Conservation (phyloP, 2,329 filamentous ascomycete genomes). For the Aspergillus felis region DNA sequence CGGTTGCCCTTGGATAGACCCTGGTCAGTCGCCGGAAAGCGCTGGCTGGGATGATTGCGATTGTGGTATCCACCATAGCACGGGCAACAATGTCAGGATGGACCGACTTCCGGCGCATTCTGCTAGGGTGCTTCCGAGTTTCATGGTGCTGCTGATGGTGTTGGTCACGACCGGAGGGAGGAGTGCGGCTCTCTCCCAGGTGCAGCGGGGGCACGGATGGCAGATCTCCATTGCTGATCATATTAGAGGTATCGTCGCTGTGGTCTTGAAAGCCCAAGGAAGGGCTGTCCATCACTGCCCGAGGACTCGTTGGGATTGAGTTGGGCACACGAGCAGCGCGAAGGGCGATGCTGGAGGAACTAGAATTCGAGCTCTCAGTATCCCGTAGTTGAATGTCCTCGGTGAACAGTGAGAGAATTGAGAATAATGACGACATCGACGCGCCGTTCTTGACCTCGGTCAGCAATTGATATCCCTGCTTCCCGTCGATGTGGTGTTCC, state of each 20-base stretch:
- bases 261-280: constrained; percentile 19
- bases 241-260: constrained; percentile 14
- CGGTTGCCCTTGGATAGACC: constrained; percentile 91
- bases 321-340: constrained; percentile 31
- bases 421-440: constrained; percentile 97
- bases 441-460: constrained; percentile 98
- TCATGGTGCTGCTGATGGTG: constrained; percentile 21
- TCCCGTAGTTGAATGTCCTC: constrained; percentile 82
- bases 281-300: constrained; percentile 26
- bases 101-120: constrained; percentile 61
- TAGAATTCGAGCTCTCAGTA: constrained; percentile 52
- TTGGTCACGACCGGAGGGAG: constrained; percentile 10
- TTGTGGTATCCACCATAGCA: constrained; percentile 93
- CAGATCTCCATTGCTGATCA: constrained; percentile 35
- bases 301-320: constrained; percentile 39
- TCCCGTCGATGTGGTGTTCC: constrained; percentile 56
- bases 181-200: constrained; percentile 51
- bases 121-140: constrained; percentile 17
- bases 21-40: constrained; percentile 89
- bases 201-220: constrained; percentile 71
- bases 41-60: constrained; percentile 95
- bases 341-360: constrained; percentile 30
- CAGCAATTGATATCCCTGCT: constrained; percentile 87
- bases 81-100: constrained; percentile 97
- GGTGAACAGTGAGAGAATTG: constrained; percentile 93